phyloP scores from a whole-genome alignment of 164 flowering plant species.

The Brasenia schreberi region DNA sequence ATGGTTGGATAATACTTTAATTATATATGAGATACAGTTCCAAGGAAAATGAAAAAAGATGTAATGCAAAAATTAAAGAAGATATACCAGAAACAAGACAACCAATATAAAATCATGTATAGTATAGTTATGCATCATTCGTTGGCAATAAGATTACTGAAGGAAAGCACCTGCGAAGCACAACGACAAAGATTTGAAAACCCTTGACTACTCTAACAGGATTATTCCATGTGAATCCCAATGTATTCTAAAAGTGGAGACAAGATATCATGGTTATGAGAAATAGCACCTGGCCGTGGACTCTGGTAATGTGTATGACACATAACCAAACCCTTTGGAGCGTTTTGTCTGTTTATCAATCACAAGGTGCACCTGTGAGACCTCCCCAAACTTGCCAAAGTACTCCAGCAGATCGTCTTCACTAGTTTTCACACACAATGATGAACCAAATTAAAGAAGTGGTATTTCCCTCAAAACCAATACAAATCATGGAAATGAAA shows the following conservation, averaged over 20 bases:
- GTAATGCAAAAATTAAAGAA: not conserved
- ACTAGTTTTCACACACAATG: constrained; percentile 22
- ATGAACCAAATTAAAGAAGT: not conserved
- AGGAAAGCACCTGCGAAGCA: not conserved
- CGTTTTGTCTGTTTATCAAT: constrained; percentile 72
- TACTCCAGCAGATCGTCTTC: constrained; percentile 82
- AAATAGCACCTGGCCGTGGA: constrained; percentile 57
- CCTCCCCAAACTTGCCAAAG: constrained; percentile 53
- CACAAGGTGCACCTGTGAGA: constrained; percentile 74
- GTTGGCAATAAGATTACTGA: not conserved
- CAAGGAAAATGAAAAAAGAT: too few species aligned
- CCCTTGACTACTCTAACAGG: not conserved
- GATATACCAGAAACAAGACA: not conserved
- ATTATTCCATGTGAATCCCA: not conserved
- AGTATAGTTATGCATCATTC: not conserved
- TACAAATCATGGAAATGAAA: not conserved
- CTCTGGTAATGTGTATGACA: constrained; percentile 60
- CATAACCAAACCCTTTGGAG: constrained; percentile 77
- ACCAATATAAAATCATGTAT: not conserved
- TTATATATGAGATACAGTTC: too few species aligned
- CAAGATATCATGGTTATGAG: not conserved
- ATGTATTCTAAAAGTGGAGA: too few species aligned
- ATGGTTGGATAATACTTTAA: too few species aligned
- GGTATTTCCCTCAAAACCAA: not conserved
- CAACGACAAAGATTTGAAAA: not conserved